Percentiles rank a stretch among this genome's conserved stretches.
phyloP scores from a whole-genome alignment of 164 flowering plant genomes.

The Vitis riparia region DNA sequence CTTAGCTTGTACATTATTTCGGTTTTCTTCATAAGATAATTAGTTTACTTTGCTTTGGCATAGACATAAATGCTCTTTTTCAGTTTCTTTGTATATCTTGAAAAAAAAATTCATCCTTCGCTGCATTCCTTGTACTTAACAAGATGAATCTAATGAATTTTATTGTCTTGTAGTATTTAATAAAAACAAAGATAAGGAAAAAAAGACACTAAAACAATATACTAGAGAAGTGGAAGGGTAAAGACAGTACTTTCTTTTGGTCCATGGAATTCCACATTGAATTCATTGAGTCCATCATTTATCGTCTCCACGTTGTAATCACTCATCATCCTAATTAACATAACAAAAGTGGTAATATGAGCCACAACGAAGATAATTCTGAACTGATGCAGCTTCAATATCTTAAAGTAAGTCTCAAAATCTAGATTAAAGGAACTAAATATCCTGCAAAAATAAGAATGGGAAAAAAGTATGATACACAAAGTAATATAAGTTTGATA shows the following conservation, averaged over 20 bases:
- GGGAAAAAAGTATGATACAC: background rate
- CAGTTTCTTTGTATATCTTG: too few species aligned
- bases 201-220: background rate
- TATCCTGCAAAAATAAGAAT: background rate
- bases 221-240: background rate
- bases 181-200: background rate
- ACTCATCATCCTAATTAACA: slow-evolving; percentile 90
- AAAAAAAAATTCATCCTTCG: too few species aligned
- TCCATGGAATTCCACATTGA: slow-evolving; percentile 91
- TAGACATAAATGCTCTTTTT: too few species aligned
- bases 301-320: slow-evolving; percentile 83
- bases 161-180: background rate
- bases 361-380: background rate
- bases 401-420: background rate
- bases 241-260: slow-evolving; percentile 84
- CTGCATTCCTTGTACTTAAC: too few species aligned
- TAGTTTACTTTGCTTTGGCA: too few species aligned
- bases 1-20: too few species aligned
- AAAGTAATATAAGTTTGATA: background rate
- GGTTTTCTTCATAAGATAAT: too few species aligned
- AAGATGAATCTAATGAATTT: too few species aligned
- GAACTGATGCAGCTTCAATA: background rate
- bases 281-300: slow-evolving; percentile 85
- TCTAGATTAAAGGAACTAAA: background rate
- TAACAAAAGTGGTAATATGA: slow-evolving; percentile 1